Evolutionary conservation across 2,329 filamentous ascomycete species (phyloP), one percentile per base, ranked within the genome.

Genomic region (Pyrenophora teres): DNA sequence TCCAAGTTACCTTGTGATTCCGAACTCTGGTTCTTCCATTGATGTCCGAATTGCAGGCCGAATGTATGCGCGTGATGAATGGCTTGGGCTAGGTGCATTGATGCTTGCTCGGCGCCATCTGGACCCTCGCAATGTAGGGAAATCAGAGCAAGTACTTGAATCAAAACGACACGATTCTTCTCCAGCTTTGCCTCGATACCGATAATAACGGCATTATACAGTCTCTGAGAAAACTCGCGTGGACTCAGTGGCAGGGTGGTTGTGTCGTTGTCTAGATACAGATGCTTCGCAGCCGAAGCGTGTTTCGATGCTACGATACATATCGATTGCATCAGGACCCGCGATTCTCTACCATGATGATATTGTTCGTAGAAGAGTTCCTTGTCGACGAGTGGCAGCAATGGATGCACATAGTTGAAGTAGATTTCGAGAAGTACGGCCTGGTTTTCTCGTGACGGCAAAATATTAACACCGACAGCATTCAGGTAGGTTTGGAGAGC

Each of bases 61-160:
- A 80, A 73, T 1, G 78, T 79, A 50, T 80, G 77, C 3, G 76
- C 77, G 54, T 80, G 77, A 40, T 80, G 78, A 44, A 80, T 78
- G 6, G 78, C 78, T 63, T 79, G 76, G 0, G 74, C 74, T 4
- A 80, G 65, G 44, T 76, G 74, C 72, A 79, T 75, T 0, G 77
- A 78, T 3, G 76, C 73, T 47, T 78, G 75, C 52, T 79, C 77
- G 2, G 75, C 74, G 15, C 77, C 78, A 48, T 79, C 78, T 10
- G 74, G 70, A 4, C 77, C 78, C 65, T 81, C 78, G 42, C 70
- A 74, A 54, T 80, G 76, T 2, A 80, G 70, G 3, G 77, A 79
- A 31, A 78, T 72, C 9, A 81, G 59, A 13, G 78, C 76, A 27
- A 79, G 64, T 15, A 76, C 74, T 50, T 78, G 75, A 23, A 81